A percentile compares a stretch with the other conserved stretches of the same genome.
Conservation (phyloP, 345 rosid genomes). For the Rhizophora mangle region DNA sequence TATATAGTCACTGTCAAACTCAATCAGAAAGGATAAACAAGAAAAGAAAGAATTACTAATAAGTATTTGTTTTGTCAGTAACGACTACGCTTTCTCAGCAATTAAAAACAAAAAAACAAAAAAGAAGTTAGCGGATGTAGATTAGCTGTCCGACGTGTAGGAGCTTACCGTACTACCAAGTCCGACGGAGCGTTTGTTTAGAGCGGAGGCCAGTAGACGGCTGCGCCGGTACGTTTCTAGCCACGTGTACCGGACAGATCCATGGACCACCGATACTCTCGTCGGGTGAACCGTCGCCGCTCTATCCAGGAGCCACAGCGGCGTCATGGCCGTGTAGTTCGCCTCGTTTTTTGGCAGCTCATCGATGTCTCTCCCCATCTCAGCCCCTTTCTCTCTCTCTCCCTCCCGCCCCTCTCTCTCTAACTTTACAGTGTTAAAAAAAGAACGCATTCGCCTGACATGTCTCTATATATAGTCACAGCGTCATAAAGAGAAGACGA, state of each 20-base stretch:
- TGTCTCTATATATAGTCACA: too few species aligned
- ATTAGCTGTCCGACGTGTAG: background rate
- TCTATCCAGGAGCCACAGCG: conserved; percentile 79
- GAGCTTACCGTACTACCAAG: conserved; percentile 59
- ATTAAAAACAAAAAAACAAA: background rate
- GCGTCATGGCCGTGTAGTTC: conserved; percentile 81
- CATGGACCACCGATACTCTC: conserved; percentile 62
- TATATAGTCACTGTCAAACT: too few species aligned
- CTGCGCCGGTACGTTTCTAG: conserved; percentile 71
- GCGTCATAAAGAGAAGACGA: too few species aligned
- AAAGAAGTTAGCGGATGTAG: background rate
- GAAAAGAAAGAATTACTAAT: too few species aligned
- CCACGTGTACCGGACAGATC: conserved; percentile 70
- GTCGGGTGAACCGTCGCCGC: conserved; percentile 79
- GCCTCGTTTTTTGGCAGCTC: conserved; percentile 78
- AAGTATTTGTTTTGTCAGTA: background rate
- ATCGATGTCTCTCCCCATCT: conserved; percentile 61
- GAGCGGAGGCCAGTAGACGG: conserved; percentile 86
- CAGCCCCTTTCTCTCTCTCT: conserved; percentile 12
- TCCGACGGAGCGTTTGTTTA: conserved; percentile 58
- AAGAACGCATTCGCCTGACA: too few species aligned
- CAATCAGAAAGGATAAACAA: too few species aligned
- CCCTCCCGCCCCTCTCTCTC: too few species aligned
- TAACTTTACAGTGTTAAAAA: too few species aligned
- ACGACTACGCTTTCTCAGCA: too few species aligned